Evolutionary conservation across 768 basidiomycete species (phyloP), one percentile per base, ranked within the genome.

Genomic region (Termitomyces sp.): DNA sequence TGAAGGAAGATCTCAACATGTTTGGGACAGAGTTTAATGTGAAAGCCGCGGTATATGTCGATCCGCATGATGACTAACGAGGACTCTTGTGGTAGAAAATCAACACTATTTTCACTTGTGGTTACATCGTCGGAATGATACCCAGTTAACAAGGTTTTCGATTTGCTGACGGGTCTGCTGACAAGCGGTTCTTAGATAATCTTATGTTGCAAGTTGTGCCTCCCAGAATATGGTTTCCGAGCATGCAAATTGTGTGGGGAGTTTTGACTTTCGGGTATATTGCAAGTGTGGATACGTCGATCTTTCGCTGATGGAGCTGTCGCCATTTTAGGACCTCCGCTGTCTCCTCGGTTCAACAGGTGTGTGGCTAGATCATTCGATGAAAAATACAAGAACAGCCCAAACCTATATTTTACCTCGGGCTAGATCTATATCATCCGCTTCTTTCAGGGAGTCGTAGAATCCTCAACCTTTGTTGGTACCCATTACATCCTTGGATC

Each of bases 401-500:
- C n/a, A 40, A 25, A 37, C 14, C 9, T 25, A 37, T 27, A 6
- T 21, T 21, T 49, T 14, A 11, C 23, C 34, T 32, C n/a, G 25
- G n/a, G 52, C 52, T 37, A 86, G 84, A 71, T 89, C 50, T 86
- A 84, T 66, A 84, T 75, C 28, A 85, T 89, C 58, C 78, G 86
- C 9, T 89, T 90, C 65, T 78, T 89, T 54, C 86, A 88, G 68
- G 89, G 85, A 23, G 73, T 88, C 55, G 80, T 83, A 7, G 88
- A 90, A 68, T 80, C 86, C 0, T 88, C 86, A 8, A 90, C 87
- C 1, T 91, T 90, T 66, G 85, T 85, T 27, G 88, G 88, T 35
- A 83, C 85, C 16, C 86, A 86, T 60, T 86, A 86, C 63, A 73
- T 88, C 59, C 80, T 89, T 17, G 86, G 88, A 60, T 84, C 84